Conservation (phyloP, 2,329 filamentous ascomycete genomes). For the Celoporthe dispersa region DNA sequence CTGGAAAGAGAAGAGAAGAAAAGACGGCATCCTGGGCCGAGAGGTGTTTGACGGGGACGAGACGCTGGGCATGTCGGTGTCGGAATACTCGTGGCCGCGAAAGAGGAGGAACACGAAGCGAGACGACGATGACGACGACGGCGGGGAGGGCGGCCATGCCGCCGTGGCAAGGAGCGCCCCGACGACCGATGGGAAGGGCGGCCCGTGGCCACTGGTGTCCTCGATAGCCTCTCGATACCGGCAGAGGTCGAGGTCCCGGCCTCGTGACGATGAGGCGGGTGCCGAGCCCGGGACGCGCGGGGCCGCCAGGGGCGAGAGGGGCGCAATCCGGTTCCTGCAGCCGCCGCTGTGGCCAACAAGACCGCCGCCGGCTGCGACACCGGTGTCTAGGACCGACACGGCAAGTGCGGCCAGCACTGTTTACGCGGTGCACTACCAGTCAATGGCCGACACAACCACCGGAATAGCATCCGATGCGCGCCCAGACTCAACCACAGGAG, state of each 20-base stretch:
- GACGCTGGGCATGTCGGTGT: slow-evolving; percentile 71
- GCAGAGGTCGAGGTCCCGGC: slow-evolving; percentile 34
- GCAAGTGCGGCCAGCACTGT: slow-evolving; percentile 67
- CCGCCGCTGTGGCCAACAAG: slow-evolving; percentile 60
- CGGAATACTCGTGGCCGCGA: slow-evolving; percentile 54
- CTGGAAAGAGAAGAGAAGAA: slow-evolving; percentile 92
- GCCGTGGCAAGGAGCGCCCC: slow-evolving; percentile 28
- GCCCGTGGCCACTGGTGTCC: slow-evolving; percentile 47
- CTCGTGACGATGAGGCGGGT: slow-evolving; percentile 30
- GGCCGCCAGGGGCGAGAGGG: slow-evolving; percentile 34
- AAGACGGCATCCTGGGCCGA: slow-evolving; percentile 86
- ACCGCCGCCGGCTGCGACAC: slow-evolving; percentile 59
- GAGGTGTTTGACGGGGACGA: slow-evolving; percentile 95
- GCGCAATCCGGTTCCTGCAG: slow-evolving; percentile 44
- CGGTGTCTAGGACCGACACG: slow-evolving; percentile 65
- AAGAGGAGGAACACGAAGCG: slow-evolving; percentile 40
- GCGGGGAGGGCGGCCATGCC: slow-evolving; percentile 36
- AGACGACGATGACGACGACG: slow-evolving; percentile 38
- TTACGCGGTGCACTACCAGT: slow-evolving; percentile 66
- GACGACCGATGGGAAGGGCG: slow-evolving; percentile 37
- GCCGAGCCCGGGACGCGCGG: slow-evolving; percentile 30
- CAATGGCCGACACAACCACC: slow-evolving; percentile 56
- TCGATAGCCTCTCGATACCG: slow-evolving; percentile 46
- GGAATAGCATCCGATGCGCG: slow-evolving; percentile 48
- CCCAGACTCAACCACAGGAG: slow-evolving; percentile 27